Base-by-base conservation (phyloP, 2,329 filamentous ascomycete species). In the Decorospora gaudefroyi region DNA sequence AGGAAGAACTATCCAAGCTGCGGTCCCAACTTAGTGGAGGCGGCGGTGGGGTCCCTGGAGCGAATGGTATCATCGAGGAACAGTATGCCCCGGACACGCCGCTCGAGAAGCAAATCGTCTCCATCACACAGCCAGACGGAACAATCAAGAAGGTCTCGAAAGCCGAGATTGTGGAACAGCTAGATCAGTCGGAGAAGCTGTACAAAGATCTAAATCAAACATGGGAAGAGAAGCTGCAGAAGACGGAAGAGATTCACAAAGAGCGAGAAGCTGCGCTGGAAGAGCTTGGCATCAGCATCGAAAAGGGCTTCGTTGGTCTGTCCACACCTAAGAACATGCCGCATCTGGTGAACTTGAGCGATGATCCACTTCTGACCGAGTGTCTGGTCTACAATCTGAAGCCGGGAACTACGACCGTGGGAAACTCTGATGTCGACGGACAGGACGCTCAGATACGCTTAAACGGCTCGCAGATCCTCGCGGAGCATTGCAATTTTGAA, bases 321-420 rank as follows among this genome's bases (percentile, higher is more conserved):
- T 92, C 90, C 48, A 97, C 91, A 13, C 93, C 93, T 0, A 99
- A 99, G 76, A 96, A 96, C 74, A 99, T 97, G 89, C 93, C 93
- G 6, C 93, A 99, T 83, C 75, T 99, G 72, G 93, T 99, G 72
- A 99, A 99, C 69, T 74, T 99, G 57, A 96, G 91, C 55, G 76
- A 79, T 43, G 76, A 79, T 55, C 93, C 93, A 6, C 78, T 99
- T 21, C 79, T 99, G 30, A 91, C 92, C 4, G 93, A 99, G 74
- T 99, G 93, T 72, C 76, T 99, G 45, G 90, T 99, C 26, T 99
- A 99, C 75, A 99, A 99, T 64, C 81, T 99, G 57, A 99, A 99
- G 71, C 92, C 93, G 5, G 93, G 93, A 21, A 88, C 84, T 6
- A 99, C 93, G 0, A 92, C 88, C 0, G 93, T 99, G 13, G 93